Base-by-base conservation (phyloP, 352 stramenopile genomes). In the Globisporangium megalacanthum region DNA sequence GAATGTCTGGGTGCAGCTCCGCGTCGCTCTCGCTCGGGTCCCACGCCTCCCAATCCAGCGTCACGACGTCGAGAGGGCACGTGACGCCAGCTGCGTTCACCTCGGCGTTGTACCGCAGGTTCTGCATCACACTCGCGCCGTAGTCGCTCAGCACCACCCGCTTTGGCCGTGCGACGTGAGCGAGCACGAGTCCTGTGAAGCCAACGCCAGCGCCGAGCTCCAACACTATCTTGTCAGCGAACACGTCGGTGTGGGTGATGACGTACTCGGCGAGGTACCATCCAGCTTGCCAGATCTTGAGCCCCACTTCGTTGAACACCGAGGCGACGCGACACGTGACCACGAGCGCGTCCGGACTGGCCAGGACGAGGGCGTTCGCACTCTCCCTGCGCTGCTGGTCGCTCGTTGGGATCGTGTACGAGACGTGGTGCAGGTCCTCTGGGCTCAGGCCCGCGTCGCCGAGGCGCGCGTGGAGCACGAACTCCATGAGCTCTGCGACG, bases 271-370 rank as follows among this genome's bases (percentile, higher is more conserved):
- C 78, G 17, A 94, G 73, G 14, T 89, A 75, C 72, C 73, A 92
- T 0, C 76, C 79, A 6, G 83, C 83, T 61, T 94, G 77, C 83
- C 83, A 94, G 39, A 94, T 73, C 60, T 88, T 92, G 20, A 94
- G 71, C 5, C 83, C 83, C 14, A 94, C 83, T 6, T 94, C 83
- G 51, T 94, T 94, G 48, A 89, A 83, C 47, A 89, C 72, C 0
- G 79, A 87, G 4, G 83, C 82, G 36, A 94, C 83, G 42, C 83
- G 77, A 59, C 80, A 91, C 25, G 80, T 90, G 45, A 93, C 71
- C 17, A 84, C 69, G 33, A 72, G 25, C n/a, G 48, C 15, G 17
- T 47, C 41, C 17, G 41, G 15, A 10, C 41, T 47, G 9, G 47
- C 35, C 7, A 48, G 4, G 9, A 17, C 48, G 14, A 6, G 19